Base-by-base conservation (phyloP, 2,329 filamentous ascomycete genomes). In the Microsporum canis region DNA sequence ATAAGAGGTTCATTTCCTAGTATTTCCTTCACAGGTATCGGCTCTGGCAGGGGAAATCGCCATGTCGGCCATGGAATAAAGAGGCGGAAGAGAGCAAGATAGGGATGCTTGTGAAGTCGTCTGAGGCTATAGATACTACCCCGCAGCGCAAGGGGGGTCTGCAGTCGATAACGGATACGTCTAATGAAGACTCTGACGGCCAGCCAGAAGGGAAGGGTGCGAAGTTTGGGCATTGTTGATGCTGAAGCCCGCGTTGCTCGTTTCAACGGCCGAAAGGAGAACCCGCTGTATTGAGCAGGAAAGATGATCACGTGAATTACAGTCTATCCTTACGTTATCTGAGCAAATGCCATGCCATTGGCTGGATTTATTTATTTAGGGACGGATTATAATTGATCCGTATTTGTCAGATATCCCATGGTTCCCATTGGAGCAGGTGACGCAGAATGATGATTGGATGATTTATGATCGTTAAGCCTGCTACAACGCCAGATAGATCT, bases 41-140 rank as follows among this genome's bases (percentile, higher is more conserved):
- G 63, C 0, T 60, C 66, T 2, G 69, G 67, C 2, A 71, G 58
- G 4, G 61, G 67, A 57, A 67, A 67, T 45, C 63, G 34, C 65
- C 65, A 67, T 58, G 64, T 62, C 36, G 64, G 66, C 43, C 66
- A 49, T 2, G 66, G 65, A 7, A 66, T 47, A 36, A 68, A 64
- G 23, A 66, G 64, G 49, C 63, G 47, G 17, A 68, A 61, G 29
- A 68, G 63, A 53, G 64, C 61, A 23, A 68, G 59, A 36, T 60
- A 63, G 3, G 64, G 64, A 59, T 66, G 57, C 12, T 57, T 62
- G 51, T 66, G 62, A 57, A 12, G 12, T 10, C n/a, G 38, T 41
- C 38, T 10, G n/a, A 41, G 38, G 5, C 12, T 41, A 41, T 58
- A 53, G 27, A 65, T 53, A 49, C 53, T 67, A 47, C 51, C 60